Evolutionary conservation across 169 alveolate species (phyloP), one percentile per base, ranked within the genome.

Genomic region (Babesia microti): DNA sequence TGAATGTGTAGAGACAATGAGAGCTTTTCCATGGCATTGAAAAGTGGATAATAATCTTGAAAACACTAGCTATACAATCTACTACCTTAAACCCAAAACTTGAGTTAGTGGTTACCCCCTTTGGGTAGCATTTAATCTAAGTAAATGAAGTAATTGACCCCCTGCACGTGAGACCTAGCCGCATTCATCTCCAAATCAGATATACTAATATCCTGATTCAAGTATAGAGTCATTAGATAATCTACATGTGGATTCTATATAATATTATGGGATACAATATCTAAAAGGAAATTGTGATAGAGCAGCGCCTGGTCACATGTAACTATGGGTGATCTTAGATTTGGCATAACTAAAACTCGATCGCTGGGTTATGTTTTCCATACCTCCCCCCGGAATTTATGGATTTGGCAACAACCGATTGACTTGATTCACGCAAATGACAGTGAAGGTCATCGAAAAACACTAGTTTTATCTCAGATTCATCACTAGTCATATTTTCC

Each of bases 391-490:
- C 76, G 27, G 33, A 46, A 54, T 60, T 35, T n/a, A 65, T 45
- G 24, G 23, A 24, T 24, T 46, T 52, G n/a, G 53, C 56, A 18
- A 65, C 76, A 37, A 34, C 3, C 76, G 55, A 54, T 41, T 54
- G 6, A 15, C 55, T 69, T 1, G 69, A 68, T 50, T 65, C 82
- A 59, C 86, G 41, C 26, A 76, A 59, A 34, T 76, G 86, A 52
- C 82, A 63, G 50, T 76, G 86, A 52, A 76, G 74, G 36, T 76
- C 86, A 54, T 76, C 86, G n/a, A n/a, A n/a, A n/a, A n/a, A n/a
- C n/a, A n/a, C n/a, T n/a, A n/a, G n/a, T n/a, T n/a, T n/a, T n/a
- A n/a, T n/a, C n/a, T n/a, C n/a, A n/a, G n/a, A n/a, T n/a, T n/a
- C n/a, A n/a, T n/a, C n/a, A n/a, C n/a, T n/a, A n/a, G n/a, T n/a